Conservation (phyloP, 495 filamentous ascomycete species). For the Hypomontagnella submonticulosa region DNA sequence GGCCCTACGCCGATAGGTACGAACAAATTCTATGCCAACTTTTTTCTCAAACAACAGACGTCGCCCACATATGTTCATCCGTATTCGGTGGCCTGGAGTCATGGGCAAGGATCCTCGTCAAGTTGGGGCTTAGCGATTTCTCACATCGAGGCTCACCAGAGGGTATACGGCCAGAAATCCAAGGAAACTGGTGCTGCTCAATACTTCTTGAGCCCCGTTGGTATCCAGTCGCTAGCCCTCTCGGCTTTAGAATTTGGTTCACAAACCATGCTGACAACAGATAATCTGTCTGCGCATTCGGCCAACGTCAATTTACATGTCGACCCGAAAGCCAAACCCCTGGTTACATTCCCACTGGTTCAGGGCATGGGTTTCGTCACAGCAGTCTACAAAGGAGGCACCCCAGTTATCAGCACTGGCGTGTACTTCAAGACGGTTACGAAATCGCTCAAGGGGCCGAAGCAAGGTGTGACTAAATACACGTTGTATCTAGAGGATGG, state of each 20-base stretch:
- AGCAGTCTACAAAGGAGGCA: slow-evolving; percentile 74
- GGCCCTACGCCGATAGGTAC: slow-evolving; percentile 71
- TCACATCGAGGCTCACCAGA: slow-evolving; percentile 73
- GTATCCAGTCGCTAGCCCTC: slow-evolving; percentile 81
- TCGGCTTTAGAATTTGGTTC: slow-evolving; percentile 77
- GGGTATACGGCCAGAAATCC: slow-evolving; percentile 67
- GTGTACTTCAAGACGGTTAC: slow-evolving; percentile 77
- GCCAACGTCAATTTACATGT: slow-evolving; percentile 74
- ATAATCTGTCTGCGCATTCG: slow-evolving; percentile 74
- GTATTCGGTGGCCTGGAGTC: slow-evolving; percentile 82
- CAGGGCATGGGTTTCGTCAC: slow-evolving; percentile 94
- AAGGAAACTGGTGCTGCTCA: slow-evolving; percentile 64
- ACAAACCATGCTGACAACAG: slow-evolving; percentile 69
- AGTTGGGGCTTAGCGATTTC: slow-evolving; percentile 84
- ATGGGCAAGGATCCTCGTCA: slow-evolving; percentile 69
- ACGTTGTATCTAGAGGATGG: slow-evolving; percentile 75
- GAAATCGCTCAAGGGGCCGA: slow-evolving; percentile 64
- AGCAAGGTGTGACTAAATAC: slow-evolving; percentile 80
- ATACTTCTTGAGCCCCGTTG: slow-evolving; percentile 85
- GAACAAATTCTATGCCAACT: slow-evolving; percentile 94
- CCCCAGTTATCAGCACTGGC: slow-evolving; percentile 77
- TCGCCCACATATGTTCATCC: slow-evolving; percentile 83
- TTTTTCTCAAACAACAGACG: slow-evolving; percentile 81
- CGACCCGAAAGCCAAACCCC: slow-evolving; percentile 59
- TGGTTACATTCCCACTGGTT: slow-evolving; percentile 81